phyloP scores from a whole-genome alignment of 306 rosid genomes.

The barrel medic (Medicago truncatula) region MtrunA17r5.0-ANR NC_053047.1:33173501-33174000 shows the following conservation, averaged over 20 bases:
- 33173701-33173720: conserved; percentile 37
- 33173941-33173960: background rate
- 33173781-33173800: conserved; percentile 24
- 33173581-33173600: conserved; percentile 35
- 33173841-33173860: conserved; percentile 21
- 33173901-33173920: background rate
- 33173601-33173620: conserved; percentile 30
- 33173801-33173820: conserved; percentile 40
- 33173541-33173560: conserved; percentile 47
- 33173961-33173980: background rate
- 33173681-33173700: conserved; percentile 17
- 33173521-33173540: conserved; percentile 45
- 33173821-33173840: conserved; percentile 21
- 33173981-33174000: conserved; percentile 55
- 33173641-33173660: conserved; percentile 41
- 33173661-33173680: conserved; percentile 36
- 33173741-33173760: background rate
- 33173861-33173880: conserved; percentile 12
- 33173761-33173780: conserved; percentile 15
- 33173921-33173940: conserved; percentile 1
- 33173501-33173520: conserved; percentile 45
- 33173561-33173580: conserved; percentile 34
- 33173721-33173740: conserved; percentile 28
- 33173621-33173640: conserved; percentile 41
- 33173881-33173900: conserved; percentile 25